Conservation (phyloP, 2,329 filamentous ascomycete species). For the Shiraia sp. region DNA sequence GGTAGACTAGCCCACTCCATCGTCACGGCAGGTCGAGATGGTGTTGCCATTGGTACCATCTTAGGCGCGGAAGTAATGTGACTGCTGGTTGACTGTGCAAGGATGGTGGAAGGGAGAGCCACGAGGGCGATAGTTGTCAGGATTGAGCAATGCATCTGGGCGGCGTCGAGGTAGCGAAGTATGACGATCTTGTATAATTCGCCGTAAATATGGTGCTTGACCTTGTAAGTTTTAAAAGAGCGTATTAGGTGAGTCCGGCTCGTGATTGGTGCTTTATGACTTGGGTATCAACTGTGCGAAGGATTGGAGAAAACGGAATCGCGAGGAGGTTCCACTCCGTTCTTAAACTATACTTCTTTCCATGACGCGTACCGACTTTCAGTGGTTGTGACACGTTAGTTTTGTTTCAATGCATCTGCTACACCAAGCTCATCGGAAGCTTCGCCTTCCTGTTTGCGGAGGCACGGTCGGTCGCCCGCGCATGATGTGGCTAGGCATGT, state of each 20-base stretch:
- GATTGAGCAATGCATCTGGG: constrained; percentile 9
- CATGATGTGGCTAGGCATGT: constrained; percentile 5
- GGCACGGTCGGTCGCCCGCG: neutral
- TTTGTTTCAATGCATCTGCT: neutral
- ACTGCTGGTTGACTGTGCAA: constrained; percentile 10
- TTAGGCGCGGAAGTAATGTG: constrained; percentile 8
- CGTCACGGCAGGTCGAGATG: constrained; percentile 12
- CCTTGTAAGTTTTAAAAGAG: constrained; percentile 3
- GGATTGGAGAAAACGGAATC: constrained; percentile 1
- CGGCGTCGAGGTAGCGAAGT: neutral
- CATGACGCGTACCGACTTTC: neutral
- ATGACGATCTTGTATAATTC: neutral
- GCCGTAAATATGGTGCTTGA: neutral
- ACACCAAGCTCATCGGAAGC: constrained; percentile 1
- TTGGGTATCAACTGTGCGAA: constrained; percentile 5
- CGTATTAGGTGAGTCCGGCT: constrained; percentile 22
- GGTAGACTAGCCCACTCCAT: constrained; percentile 20
- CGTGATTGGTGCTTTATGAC: constrained; percentile 4
- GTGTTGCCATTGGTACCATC: constrained; percentile 10
- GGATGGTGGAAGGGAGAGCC: constrained; percentile 7
- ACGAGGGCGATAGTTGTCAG: constrained; percentile 8
- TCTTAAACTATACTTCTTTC: constrained; percentile 1
- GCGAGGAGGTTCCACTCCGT: neutral
- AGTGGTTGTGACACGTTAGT: neutral
- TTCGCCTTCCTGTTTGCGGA: neutral